phyloP scores from a whole-genome alignment of 306 rosid genomes.

The Cucurbita moschata region DNA sequence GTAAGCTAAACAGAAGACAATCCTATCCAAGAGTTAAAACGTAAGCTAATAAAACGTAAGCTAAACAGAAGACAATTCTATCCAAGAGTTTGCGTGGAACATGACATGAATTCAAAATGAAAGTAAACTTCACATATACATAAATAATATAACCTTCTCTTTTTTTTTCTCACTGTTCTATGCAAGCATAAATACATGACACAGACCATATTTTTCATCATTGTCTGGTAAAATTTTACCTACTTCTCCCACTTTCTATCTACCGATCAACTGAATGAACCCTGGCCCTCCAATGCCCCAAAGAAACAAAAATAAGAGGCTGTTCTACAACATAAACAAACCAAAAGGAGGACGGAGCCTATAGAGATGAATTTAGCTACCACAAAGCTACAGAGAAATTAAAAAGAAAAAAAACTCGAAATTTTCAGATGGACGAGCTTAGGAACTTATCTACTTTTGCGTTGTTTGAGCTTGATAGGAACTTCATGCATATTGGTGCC shows the following conservation, averaged over 20 bases:
- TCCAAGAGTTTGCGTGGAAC: neutral
- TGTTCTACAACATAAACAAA: neutral
- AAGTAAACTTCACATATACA: neutral
- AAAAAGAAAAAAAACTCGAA: neutral
- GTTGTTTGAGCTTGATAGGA: conserved; percentile 20
- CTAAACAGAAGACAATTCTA: no score
- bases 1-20: no score
- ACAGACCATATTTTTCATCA: neutral
- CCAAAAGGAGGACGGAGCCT: neutral
- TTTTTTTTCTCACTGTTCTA: neutral
- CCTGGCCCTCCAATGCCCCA: neutral
- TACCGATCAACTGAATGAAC: neutral
- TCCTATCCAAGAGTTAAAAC: no score
- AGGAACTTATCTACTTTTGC: conserved; percentile 15
- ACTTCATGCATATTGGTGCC: conserved; percentile 43
- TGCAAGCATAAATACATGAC: neutral
- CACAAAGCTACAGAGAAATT: neutral
- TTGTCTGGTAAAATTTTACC: neutral
- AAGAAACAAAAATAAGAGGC: neutral
- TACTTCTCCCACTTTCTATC: neutral
- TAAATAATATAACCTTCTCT: neutral
- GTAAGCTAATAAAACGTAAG: no score
- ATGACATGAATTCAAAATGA: neutral
- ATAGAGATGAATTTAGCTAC: neutral
- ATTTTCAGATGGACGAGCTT: neutral